Conservation (phyloP, 2,329 filamentous ascomycete species). For the Apiospora hydei region DNA sequence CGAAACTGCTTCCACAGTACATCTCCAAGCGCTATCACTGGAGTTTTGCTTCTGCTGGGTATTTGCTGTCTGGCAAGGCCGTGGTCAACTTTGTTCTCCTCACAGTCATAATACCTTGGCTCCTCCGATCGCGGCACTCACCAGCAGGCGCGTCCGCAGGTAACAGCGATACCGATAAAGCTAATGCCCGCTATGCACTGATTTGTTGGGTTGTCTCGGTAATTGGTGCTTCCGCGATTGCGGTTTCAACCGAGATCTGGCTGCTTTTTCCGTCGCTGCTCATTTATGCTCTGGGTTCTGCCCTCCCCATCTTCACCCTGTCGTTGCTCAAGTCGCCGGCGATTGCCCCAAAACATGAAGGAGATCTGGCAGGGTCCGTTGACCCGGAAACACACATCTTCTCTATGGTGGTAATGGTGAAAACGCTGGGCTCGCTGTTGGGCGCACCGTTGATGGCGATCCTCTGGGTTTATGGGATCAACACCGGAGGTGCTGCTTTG, state of each 20-base stretch:
- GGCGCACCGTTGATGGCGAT: conserved; percentile 56
- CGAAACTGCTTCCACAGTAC: conserved; percentile 57
- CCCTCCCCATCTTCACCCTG: conserved; percentile 57
- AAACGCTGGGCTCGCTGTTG: conserved; percentile 55
- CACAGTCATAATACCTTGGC: conserved; percentile 49
- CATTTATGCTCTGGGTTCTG: conserved; percentile 56
- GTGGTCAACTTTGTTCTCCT: conserved; percentile 56
- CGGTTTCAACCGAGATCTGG: conserved; percentile 47
- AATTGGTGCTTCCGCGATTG: conserved; percentile 52
- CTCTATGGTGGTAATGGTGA: conserved; percentile 59
- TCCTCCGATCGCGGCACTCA: conserved; percentile 40
- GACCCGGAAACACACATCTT: conserved; percentile 52
- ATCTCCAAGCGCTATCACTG: conserved; percentile 57
- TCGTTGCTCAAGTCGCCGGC: conserved; percentile 55
- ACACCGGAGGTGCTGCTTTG: conserved; percentile 43
- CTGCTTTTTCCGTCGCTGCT: conserved; percentile 52
- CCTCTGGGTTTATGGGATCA: conserved; percentile 55
- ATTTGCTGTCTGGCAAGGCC: conserved; percentile 56
- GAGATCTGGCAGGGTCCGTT: conserved; percentile 27
- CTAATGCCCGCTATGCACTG: conserved; percentile 43
- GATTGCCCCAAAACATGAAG: conserved; percentile 39
- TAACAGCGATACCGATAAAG: conserved; percentile 40
- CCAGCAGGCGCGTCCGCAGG: conserved; percentile 28
- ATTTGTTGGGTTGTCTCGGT: conserved; percentile 48
- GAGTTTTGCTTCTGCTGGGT: conserved; percentile 55